Base-by-base conservation (phyloP, 306 rosid species). In the Cercis canadensis region DNA sequence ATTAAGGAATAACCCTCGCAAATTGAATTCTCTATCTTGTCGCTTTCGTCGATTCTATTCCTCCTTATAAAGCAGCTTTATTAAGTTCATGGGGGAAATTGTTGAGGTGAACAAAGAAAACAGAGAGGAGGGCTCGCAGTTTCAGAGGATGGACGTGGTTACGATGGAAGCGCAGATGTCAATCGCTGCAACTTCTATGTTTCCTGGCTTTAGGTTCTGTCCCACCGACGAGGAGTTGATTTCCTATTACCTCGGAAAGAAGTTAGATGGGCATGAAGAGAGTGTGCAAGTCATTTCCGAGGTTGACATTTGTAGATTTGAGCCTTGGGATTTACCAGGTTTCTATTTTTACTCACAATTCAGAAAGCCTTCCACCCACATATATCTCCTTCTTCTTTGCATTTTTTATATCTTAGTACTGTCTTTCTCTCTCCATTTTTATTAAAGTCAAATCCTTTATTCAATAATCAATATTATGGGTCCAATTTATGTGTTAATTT, bases 301-400 rank as follows among this genome's bases (percentile, higher is more conserved):
- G 75, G 71, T 94, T 64, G 99, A 90, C 50, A 80, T 94, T 57
- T 94, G 99, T 69, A 90, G 67, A 70, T 79, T 33, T 78, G 99
- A 94, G 72, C 99, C 99, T 37, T 94, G 99, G 95, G 96, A 89
- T 69, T 79, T 94, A 57, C 97, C 97, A 61, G 98, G 98, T 84
- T 52, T 21, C 36, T 18, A 47, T 36, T 4, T 39, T 4, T 8
- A 15, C 17, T 4, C 29, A 24, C 29, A 24, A 24, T 12, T 43
- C 16, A 24, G 5, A 40, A 14, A 56, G 11, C 7, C 3, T 18
- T 24, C 5, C n/a, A n/a, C n/a, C n/a, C n/a, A n/a, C n/a, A n/a
- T n/a, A n/a, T n/a, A n/a, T n/a, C 15, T 44, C 12, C 9, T 5
- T 46, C 2, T 62, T 50, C 16, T 17, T 11, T 15, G 34, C 4